Evolutionary conservation across 345 rosid genomes (phyloP), one percentile per base, ranked within the genome.

Genomic region (Dipteronia dyeriana): DNA sequence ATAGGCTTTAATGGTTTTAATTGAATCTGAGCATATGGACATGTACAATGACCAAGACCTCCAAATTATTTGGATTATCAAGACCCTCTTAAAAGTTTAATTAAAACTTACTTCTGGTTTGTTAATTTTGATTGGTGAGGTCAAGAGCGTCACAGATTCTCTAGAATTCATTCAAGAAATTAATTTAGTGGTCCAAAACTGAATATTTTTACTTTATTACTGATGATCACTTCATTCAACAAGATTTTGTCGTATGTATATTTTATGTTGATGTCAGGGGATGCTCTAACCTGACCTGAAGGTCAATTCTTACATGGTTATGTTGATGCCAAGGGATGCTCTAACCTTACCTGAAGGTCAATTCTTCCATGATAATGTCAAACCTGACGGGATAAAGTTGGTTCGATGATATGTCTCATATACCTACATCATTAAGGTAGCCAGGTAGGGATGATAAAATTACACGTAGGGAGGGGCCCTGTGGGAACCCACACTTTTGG

Each of bases 31-130:
- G 6, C 59, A 41, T 61, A 38, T 9, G 59, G 65, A 54, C 66
- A 20, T 56, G 51, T 26, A 39, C 67, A 19, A 25, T 25, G 4
- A 59, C 20, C 66, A 34, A 53, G 53, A 23, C 75, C 39, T 23
- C 68, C 76, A 2, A 43, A 22, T 73, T 43, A 25, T 61, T 25
- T 61, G 75, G 75, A 72, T 38, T 39, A 57, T 41, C 31, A 71
- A 22, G 22, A 25, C 4, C 26, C 16, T 9, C 17, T 2, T 11
- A 10, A 62, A 62, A 25, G 14, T 62, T 62, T 26, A 26, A 62
- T 20, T 49, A 49, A 41, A 19, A 16, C 0, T 66, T 20, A 17
- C 16, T 66, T 68, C 25, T 47, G 60, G 13, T 25, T 25, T 23
- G 16, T 13, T 34, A 34, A 34, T 13, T 71, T 19, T 19, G n/a